Evolutionary conservation across 805 yeast genomes (phyloP).

Genomic region (Alloascoidea hylecoeti): DNA sequence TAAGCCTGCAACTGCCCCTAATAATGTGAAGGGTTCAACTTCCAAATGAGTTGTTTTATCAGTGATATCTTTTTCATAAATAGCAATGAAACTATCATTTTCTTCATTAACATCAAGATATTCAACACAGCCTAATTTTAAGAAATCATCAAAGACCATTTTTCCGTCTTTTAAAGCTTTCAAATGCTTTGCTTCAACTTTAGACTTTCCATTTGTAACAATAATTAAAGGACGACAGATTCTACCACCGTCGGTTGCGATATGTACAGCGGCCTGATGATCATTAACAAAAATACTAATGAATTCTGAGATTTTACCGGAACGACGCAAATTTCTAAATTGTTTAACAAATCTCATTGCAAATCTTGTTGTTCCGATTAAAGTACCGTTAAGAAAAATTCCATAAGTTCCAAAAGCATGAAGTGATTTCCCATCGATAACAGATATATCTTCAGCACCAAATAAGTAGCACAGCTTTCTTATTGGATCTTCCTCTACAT

Average conservation of each 20-base stretch:
- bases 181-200: slow-evolving; percentile 62
- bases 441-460: slow-evolving; percentile 80
- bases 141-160: slow-evolving; percentile 84
- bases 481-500: slow-evolving; percentile 90
- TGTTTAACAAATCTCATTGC: slow-evolving; percentile 70
- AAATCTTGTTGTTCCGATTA: slow-evolving; percentile 78
- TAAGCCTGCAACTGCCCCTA: slow-evolving; percentile 88
- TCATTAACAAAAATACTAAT: slow-evolving; percentile 81
- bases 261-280: slow-evolving; percentile 88
- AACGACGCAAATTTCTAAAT: slow-evolving; percentile 71
- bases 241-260: slow-evolving; percentile 98
- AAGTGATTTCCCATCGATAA: slow-evolving; percentile 70
- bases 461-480: slow-evolving; percentile 59
- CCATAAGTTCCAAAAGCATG: slow-evolving; percentile 73
- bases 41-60: slow-evolving; percentile 73
- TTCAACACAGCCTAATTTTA: slow-evolving; percentile 78
- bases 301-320: slow-evolving; percentile 78
- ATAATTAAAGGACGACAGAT: slow-evolving; percentile 94
- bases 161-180: slow-evolving; percentile 46
- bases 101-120: slow-evolving; percentile 96
- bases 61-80: slow-evolving; percentile 58
- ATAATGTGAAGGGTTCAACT: slow-evolving; percentile 85
- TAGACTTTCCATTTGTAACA: slow-evolving; percentile 57
- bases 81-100: slow-evolving; percentile 84
- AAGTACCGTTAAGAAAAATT: slow-evolving; percentile 85